phyloP scores from a whole-genome alignment of 345 rosid species.

The Gossypium turneri region DNA sequence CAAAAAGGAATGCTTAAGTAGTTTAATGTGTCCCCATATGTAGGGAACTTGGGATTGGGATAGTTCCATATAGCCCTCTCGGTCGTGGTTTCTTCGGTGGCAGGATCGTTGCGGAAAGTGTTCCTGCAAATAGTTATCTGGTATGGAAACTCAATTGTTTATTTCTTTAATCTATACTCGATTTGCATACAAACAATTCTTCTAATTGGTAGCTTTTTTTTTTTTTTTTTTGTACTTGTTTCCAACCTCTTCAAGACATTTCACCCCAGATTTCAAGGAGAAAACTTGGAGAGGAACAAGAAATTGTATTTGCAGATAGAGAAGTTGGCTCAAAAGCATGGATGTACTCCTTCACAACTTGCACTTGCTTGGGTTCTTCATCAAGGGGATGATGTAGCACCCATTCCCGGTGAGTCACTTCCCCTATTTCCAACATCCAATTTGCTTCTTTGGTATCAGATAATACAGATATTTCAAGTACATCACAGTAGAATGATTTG shows the following conservation, averaged over 20 bases:
- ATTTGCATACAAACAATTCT: not conserved
- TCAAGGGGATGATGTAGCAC: slow-evolving; percentile 41
- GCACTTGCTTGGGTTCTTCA: slow-evolving; percentile 42
- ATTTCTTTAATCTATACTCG: not conserved
- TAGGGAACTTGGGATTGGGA: slow-evolving; percentile 50
- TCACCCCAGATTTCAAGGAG: slow-evolving; percentile 30
- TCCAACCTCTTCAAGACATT: not conserved
- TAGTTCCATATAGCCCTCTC: slow-evolving; percentile 33
- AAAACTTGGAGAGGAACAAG: slow-evolving; percentile 32
- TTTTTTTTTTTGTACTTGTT: not conserved
- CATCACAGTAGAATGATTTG: not conserved
- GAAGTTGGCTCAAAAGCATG: slow-evolving; percentile 26
- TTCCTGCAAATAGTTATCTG: slow-evolving; percentile 30
- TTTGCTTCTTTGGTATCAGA: not conserved
- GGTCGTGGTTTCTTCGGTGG: slow-evolving; percentile 40
- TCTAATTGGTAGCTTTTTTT: not conserved
- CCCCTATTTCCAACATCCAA: not conserved
- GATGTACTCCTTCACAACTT: slow-evolving; percentile 34
- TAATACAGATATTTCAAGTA: not conserved
- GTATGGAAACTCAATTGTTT: slow-evolving; percentile 17
- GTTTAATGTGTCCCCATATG: slow-evolving; percentile 6
- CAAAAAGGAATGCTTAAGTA: not conserved
- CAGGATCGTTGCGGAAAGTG: slow-evolving; percentile 30
- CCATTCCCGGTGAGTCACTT: slow-evolving; percentile 39
- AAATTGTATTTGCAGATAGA: slow-evolving; percentile 24